Conservation (phyloP, 2,329 filamentous ascomycete species). For the Penicillium vulpinum region DNA sequence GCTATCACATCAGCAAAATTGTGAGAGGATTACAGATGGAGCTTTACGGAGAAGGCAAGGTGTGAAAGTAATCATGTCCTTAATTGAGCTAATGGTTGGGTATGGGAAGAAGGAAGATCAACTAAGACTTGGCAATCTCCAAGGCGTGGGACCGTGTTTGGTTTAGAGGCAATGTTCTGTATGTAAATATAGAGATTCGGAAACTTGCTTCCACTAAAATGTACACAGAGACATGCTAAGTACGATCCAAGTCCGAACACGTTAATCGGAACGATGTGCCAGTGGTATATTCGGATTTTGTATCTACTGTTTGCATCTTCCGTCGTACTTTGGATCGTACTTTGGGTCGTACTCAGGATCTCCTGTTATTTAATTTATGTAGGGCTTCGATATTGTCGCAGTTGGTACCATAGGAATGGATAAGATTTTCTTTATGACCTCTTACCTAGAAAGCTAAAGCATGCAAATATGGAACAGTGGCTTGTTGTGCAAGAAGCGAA, state of each 20-base stretch:
- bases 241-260: constrained; percentile 56
- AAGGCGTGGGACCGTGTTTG: constrained; percentile 62
- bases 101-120: too few species aligned
- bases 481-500: constrained; percentile 65
- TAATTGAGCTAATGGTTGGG: too few species aligned
- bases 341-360: too few species aligned
- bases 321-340: too few species aligned
- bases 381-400: too few species aligned
- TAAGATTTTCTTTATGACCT: constrained; percentile 56
- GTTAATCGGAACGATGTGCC: constrained; percentile 55
- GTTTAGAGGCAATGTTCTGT: constrained; percentile 67
- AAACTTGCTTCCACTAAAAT: not conserved
- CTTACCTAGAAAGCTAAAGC: constrained; percentile 60
- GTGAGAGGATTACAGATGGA: constrained; percentile 26
- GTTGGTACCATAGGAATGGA: constrained; percentile 54
- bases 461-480: constrained; percentile 53
- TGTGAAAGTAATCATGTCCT: too few species aligned
- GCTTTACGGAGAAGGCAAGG: too few species aligned
- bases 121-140: constrained; percentile 51
- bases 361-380: too few species aligned
- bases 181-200: not conserved
- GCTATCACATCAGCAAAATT: not conserved
- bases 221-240: constrained; percentile 56
- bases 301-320: too few species aligned
- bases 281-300: too few species aligned